Base-by-base conservation (phyloP, 1,139 yeast species). In the Yamadazyma dendronema region DNA sequence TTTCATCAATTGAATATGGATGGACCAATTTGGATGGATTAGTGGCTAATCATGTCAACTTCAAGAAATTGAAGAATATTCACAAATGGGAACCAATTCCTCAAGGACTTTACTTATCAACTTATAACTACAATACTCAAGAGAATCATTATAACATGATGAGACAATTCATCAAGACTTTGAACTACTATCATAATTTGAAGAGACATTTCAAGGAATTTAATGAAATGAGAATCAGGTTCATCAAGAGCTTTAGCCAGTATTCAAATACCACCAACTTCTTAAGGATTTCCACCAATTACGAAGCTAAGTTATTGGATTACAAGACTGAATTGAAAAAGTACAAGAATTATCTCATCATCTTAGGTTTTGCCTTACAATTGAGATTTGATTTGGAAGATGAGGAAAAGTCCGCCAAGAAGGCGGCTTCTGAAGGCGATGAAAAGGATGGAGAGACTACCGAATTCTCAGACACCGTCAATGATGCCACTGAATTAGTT, bases 1-100 rank as follows among this genome's bases (percentile, higher is more conserved):
- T 86, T 10, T 76, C 89, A 2, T 84, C 85, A 31, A 74, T 80
- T 32, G 95, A 88, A 52, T 87, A 81, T 54, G 96, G 96, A 4
- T 89, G 96, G 96, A 76, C 65, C 42, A 61, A 59, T 50, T 61
- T 56, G 59, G 80, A 78, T 49, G 61, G 47, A 13, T 52, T 68
- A 35, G 56, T 61, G 36, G 40, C 47, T 26, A 50, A 56, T 32
- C 60, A 57, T 38, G 60, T 58, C 31, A 51, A 53, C 26, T 67
- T 71, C 49, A 70, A 65, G 49, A 66, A 62, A 48, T 42, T 52
- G 32, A 67, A 59, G 44, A 47, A 49, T 36, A 63, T 71, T 35
- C 57, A 57, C 38, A 66, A 61, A 48, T 71, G 74, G 73, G 75
- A 69, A 47, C 61, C 62, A 8, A 42, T 67, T 21, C 67, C 73